phyloP scores from a whole-genome alignment of 306 rosid species.

The Cicer chorassanicum region DNA sequence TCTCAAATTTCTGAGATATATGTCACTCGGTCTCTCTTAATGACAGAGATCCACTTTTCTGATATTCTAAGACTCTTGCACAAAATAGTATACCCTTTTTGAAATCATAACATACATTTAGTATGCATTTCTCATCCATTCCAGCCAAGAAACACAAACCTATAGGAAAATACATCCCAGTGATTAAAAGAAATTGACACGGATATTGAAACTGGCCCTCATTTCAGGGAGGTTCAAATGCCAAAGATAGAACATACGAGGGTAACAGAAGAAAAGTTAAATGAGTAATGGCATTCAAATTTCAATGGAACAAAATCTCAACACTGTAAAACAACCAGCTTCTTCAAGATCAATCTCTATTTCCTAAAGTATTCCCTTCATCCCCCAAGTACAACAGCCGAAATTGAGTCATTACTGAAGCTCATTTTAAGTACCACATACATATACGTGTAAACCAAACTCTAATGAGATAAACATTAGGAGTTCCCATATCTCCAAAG shows the following conservation, averaged over 20 bases:
- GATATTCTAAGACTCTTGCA: conserved; percentile 69
- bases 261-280: conserved; percentile 12
- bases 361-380: conserved; percentile 13
- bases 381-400: background rate
- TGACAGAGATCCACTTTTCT: conserved; percentile 78
- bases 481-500: conserved; percentile 27
- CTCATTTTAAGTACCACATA: background rate
- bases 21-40: conserved; percentile 73
- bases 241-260: conserved; percentile 6
- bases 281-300: conserved; percentile 25
- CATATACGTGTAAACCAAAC: background rate
- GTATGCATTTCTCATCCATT: conserved; percentile 13
- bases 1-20: conserved; percentile 24
- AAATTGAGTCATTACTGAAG: conserved; percentile 17
- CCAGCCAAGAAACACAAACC: conserved; percentile 13
- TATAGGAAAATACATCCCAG: conserved; percentile 2
- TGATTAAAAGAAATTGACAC: conserved; percentile 20
- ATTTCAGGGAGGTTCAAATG: conserved; percentile 26
- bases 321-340: conserved; percentile 15
- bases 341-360: conserved; percentile 33
- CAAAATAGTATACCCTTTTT: conserved; percentile 42
- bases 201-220: conserved; percentile 3
- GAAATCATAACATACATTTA: background rate
- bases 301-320: conserved; percentile 26
- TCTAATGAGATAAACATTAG: conserved; percentile 9